Evolutionary conservation across 2,329 filamentous ascomycete genomes (phyloP).

Genomic region (Juglanconis oblonga): DNA sequence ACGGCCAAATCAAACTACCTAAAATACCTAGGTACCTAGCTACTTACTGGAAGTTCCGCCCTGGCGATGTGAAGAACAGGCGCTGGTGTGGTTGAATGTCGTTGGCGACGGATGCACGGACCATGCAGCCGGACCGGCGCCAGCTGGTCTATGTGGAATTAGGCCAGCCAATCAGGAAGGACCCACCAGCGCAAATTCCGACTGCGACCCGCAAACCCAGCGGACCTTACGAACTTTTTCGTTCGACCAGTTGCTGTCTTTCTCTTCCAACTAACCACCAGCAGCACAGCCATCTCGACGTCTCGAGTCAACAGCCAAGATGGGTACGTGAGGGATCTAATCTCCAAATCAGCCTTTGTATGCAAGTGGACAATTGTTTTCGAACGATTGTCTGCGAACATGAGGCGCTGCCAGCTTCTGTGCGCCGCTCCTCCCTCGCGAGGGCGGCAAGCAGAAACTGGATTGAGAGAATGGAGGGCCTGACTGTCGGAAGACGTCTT

Average conservation of each 20-base stretch:
- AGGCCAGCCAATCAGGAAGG: conserved; percentile 11
- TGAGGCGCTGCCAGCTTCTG: conserved; percentile 16
- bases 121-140: neutral
- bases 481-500: conserved; percentile 17
- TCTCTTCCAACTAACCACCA: conserved; percentile 33
- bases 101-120: neutral
- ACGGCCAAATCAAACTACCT: too few species aligned
- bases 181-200: conserved; percentile 17
- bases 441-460: conserved; percentile 2
- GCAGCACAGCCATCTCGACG: conserved; percentile 32
- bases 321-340: conserved; percentile 54
- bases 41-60: too few species aligned
- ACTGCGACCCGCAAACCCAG: neutral
- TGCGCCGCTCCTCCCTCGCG: neutral
- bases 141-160: neutral
- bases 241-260: conserved; percentile 15
- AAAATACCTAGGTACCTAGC: too few species aligned
- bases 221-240: conserved; percentile 14
- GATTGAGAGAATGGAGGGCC: conserved; percentile 8
- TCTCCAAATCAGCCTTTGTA: conserved; percentile 40
- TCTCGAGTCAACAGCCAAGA: conserved; percentile 48
- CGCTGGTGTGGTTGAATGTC: neutral
- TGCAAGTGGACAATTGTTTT: conserved; percentile 43
- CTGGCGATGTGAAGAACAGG: too few species aligned
- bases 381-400: conserved; percentile 18